These are phyloP conservation scores for Nakazawaea anatomiae DNA, from an alignment of 805 yeast genomes.

Conservation along the genomic window DNA sequence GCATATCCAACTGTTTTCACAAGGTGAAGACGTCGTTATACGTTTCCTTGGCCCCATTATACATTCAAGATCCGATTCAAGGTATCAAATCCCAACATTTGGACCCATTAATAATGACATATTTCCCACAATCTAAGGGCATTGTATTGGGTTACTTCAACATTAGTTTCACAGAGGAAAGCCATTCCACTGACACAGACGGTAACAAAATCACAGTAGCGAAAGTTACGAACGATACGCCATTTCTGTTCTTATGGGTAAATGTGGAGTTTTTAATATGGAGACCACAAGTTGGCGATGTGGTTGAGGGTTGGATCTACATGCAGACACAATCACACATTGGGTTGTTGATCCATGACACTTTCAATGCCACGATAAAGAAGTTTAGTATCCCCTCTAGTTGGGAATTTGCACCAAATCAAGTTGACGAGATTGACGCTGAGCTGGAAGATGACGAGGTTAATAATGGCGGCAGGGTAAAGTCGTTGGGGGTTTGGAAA, in stretches of 20 bases:
- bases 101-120: constrained; percentile 85
- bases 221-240: constrained; percentile 69
- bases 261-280: constrained; percentile 78
- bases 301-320: constrained; percentile 79
- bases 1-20: constrained; percentile 66
- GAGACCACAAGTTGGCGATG: constrained; percentile 87
- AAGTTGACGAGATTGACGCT: constrained; percentile 49
- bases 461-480: constrained; percentile 23
- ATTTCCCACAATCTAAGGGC: constrained; percentile 66
- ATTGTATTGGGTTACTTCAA: constrained; percentile 78
- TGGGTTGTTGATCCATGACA: constrained; percentile 85
- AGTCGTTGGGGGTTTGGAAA: constrained; percentile 81
- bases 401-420: constrained; percentile 83
- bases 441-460: constrained; percentile 16
- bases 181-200: constrained; percentile 30
- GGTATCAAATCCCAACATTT: constrained; percentile 87
- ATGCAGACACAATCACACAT: constrained; percentile 95
- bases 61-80: constrained; percentile 57
- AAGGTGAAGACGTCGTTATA: constrained; percentile 57
- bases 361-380: constrained; percentile 90
- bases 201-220: constrained; percentile 45
- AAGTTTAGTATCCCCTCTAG: constrained; percentile 76
- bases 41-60: constrained; percentile 84
- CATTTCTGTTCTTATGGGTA: constrained; percentile 87
- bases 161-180: constrained; percentile 44